Base-by-base conservation (phyloP, 116 monocot species). In the Phalaenopsis hybrid region DNA sequence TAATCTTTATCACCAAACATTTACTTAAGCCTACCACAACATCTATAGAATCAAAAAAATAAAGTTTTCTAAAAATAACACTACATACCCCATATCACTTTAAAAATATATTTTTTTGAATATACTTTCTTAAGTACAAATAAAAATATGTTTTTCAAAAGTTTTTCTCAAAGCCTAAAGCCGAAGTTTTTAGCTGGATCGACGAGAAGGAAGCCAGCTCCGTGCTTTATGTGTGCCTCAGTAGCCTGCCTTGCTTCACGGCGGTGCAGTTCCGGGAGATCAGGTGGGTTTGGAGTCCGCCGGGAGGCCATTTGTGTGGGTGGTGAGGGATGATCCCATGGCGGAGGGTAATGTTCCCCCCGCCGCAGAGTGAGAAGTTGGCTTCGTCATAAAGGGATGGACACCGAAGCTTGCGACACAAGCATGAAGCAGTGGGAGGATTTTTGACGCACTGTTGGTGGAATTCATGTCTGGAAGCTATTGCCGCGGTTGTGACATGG, bases 371-470 rank as follows among this genome's bases (percentile, higher is more conserved):
- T 78, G 76, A 2, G 11, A 2, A 11, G 76, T 33, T 16, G 85
- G 88, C 16, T 43, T 85, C 28, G 23, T 87, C 2, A 68, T 90
- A 13, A 83, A n/a, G 4, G 90, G 90, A 12, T 90, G 88, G 89
- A 85, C 83, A 1, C 87, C 89, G 49, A 87, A 87, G 57, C 5
- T 83, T 21, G 74, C 80, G 12, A 82, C 88, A 41, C 67, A 61
- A 59, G 33, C 87, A 90, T 34, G 20, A 33, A 44, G 83, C 88
- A 0, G 77, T 90, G 18, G 90, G 90, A 44, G 90, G 75, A 17
- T 90, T 90, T 83, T 8, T 89, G 83, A 92, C 87, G 74, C 92
- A 92, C 84, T 87, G 89, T 70, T 88, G 88, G 20, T 88, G 89
- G 89, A 92, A 88, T 74, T 92, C 89, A 18, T 76, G 55, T 21